These are phyloP conservation scores for Paraconiothyrium brasiliense DNA, from an alignment of 2,329 filamentous ascomycete species.

Conservation along the genomic window DNA sequence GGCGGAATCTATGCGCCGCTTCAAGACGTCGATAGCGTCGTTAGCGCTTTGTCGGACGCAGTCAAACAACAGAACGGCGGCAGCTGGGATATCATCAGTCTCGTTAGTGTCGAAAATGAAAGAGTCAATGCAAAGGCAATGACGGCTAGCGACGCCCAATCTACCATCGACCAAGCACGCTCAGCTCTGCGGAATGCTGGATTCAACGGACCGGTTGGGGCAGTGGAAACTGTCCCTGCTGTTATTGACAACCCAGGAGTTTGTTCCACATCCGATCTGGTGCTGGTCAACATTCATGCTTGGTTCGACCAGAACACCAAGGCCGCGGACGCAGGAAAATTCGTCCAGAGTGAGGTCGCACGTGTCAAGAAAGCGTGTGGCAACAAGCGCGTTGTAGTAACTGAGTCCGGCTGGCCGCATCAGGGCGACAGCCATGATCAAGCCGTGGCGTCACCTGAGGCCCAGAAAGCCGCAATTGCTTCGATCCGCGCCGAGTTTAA, in stretches of 20 bases:
- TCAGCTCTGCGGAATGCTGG: constrained; percentile 67
- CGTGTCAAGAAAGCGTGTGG: constrained; percentile 58
- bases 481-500: constrained; percentile 71
- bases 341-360: constrained; percentile 67
- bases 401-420: constrained; percentile 86
- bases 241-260: constrained; percentile 73
- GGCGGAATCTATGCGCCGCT: constrained; percentile 76
- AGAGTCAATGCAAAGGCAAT: constrained; percentile 66
- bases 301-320: constrained; percentile 77
- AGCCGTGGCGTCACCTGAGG: constrained; percentile 73
- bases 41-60: constrained; percentile 68
- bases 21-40: constrained; percentile 56
- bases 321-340: constrained; percentile 71
- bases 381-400: constrained; percentile 74
- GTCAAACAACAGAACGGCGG: constrained; percentile 55
- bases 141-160: constrained; percentile 64
- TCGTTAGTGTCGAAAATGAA: constrained; percentile 83
- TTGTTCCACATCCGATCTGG: constrained; percentile 79
- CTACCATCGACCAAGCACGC: constrained; percentile 67
- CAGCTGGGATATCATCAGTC: constrained; percentile 75
- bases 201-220: constrained; percentile 77
- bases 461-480: constrained; percentile 72
- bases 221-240: constrained; percentile 80
- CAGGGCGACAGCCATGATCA: constrained; percentile 70
- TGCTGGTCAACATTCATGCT: constrained; percentile 82